These are phyloP conservation scores for Ustilago xerochloae DNA, from an alignment of 1,284 basidiomycete species.

Conservation along the genomic window DNA sequence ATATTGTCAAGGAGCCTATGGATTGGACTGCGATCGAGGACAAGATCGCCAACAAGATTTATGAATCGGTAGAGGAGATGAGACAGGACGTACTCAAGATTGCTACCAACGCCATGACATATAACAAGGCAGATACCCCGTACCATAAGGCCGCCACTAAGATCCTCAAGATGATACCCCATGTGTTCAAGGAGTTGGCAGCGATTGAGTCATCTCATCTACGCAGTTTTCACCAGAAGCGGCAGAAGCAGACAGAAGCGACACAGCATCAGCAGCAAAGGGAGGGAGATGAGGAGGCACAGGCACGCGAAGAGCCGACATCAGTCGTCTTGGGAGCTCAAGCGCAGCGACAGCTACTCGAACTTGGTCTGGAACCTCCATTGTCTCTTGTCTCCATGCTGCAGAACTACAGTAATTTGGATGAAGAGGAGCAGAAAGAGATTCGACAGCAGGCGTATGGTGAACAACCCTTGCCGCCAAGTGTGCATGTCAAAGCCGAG, in stretches of 20 bases:
- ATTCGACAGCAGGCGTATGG: constrained; percentile 41
- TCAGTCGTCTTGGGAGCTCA: constrained; percentile 6
- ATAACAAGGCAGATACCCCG: constrained; percentile 81
- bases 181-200: constrained; percentile 72
- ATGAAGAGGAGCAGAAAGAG: constrained; percentile 11
- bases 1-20: constrained; percentile 88
- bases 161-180: constrained; percentile 75
- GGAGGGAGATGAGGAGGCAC: neutral
- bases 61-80: constrained; percentile 81
- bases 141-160: constrained; percentile 80
- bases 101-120: constrained; percentile 84
- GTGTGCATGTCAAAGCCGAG: constrained; percentile 22
- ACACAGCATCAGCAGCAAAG: constrained; percentile 1
- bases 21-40: constrained; percentile 80
- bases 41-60: constrained; percentile 77
- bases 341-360: constrained; percentile 9
- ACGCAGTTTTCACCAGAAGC: constrained; percentile 5
- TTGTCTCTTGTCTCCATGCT: constrained; percentile 38
- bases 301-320: neutral
- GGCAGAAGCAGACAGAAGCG: constrained; percentile 1
- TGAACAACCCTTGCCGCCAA: constrained; percentile 17
- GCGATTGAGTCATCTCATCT: constrained; percentile 37
- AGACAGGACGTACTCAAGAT: constrained; percentile 86
- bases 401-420: constrained; percentile 34
- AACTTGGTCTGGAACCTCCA: constrained; percentile 52